phyloP scores from a whole-genome alignment of 257 asterid genomes.

The Solanum chiquidenum region DNA sequence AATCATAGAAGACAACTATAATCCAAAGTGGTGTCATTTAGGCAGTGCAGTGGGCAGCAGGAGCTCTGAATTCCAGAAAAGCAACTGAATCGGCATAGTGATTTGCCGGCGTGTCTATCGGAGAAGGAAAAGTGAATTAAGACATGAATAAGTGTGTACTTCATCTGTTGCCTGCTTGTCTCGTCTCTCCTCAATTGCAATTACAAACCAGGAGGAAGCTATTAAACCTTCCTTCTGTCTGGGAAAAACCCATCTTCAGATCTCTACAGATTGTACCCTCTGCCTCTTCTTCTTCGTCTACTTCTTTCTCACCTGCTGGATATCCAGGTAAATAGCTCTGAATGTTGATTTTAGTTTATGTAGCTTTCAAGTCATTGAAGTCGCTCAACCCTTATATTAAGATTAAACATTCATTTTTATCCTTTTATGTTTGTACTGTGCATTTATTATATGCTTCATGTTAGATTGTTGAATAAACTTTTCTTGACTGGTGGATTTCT shows the following conservation, averaged over 20 bases:
- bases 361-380: background rate
- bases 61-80: background rate
- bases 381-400: background rate
- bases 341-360: background rate
- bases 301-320: conserved; percentile 31
- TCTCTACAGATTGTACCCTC: conserved; percentile 26
- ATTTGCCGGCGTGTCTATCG: background rate
- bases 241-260: background rate
- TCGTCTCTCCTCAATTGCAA: conserved; percentile 7
- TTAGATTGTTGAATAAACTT: background rate
- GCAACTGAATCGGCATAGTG: background rate
- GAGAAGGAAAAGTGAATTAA: background rate
- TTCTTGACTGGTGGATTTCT: background rate
- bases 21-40: background rate
- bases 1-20: background rate
- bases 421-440: background rate
- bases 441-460: background rate
- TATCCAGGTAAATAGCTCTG: conserved; percentile 29
- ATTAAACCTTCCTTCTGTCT: background rate
- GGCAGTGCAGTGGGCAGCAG: background rate
- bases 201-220: background rate
- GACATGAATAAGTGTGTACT: conserved; percentile 14
- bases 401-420: background rate
- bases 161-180: conserved; percentile 9
- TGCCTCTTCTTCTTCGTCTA: conserved; percentile 33